Evolutionary conservation across 768 basidiomycete species (phyloP).

Genomic region (Mrakia blollopis): DNA sequence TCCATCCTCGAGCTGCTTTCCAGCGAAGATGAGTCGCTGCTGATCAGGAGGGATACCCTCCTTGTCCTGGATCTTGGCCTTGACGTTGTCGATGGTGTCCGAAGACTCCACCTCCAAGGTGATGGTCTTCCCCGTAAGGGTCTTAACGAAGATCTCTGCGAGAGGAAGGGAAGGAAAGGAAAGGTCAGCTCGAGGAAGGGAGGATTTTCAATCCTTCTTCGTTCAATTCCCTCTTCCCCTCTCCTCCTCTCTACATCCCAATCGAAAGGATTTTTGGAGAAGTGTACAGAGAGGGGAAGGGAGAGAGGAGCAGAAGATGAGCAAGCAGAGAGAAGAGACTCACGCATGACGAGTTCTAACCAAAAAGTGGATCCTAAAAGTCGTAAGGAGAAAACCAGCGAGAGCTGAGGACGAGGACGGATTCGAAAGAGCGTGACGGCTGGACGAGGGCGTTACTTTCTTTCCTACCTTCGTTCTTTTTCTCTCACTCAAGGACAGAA

Average conservation of each 20-base stretch:
- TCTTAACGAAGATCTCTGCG: constrained; percentile 33
- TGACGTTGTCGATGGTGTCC: constrained; percentile 35
- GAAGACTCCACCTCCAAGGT: constrained; percentile 55
- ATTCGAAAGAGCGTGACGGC: neutral
- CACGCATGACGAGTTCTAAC: constrained; percentile 18
- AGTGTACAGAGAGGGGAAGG: neutral
- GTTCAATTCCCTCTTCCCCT: neutral
- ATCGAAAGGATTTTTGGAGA: too few relatives aligned
- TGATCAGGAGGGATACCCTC: constrained; percentile 49
- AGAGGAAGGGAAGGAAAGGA: neutral
- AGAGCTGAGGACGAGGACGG: neutral
- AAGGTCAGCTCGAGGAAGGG: neutral
- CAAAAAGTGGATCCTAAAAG: constrained; percentile 16
- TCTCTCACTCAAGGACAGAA: too few relatives aligned
- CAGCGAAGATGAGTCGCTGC: constrained; percentile 53
- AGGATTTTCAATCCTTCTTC: neutral
- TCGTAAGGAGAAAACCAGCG: neutral
- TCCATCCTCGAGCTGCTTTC: constrained; percentile 83
- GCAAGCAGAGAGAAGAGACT: neutral
- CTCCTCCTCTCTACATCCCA: neutral
- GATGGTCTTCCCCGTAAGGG: constrained; percentile 97
- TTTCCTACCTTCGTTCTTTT: too few relatives aligned
- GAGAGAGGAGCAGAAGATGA: neutral
- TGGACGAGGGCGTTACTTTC: too few relatives aligned
- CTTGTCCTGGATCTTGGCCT: constrained; percentile 46